Evolutionary conservation across 2,329 filamentous ascomycete genomes (phyloP).

Genomic region (Scortechinia acanthostroma): DNA sequence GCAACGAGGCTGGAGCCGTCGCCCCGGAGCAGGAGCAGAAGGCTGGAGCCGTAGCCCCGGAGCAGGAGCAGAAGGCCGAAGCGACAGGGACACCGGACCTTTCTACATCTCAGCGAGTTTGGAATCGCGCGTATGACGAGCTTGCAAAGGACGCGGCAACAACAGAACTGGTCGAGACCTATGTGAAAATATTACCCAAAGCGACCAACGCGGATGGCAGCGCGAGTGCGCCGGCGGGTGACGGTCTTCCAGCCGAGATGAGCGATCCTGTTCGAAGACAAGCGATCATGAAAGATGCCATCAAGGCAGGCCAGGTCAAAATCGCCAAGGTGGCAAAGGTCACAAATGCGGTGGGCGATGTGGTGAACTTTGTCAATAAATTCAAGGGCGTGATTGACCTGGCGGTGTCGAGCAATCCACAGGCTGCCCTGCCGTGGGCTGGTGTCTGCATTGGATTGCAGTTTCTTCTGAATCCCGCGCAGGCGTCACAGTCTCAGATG

Average conservation of each 20-base stretch:
- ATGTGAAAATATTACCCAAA: conserved; percentile 11
- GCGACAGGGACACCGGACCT: too few species aligned
- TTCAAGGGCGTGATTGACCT: conserved; percentile 14
- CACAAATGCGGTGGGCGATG: conserved; percentile 12
- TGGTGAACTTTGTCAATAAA: conserved; percentile 11
- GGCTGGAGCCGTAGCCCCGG: too few species aligned
- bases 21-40: too few species aligned
- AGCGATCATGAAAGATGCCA: too few species aligned
- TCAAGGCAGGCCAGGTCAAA: conserved; percentile 17
- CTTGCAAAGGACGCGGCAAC: conserved; percentile 13
- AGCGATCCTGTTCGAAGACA: conserved; percentile 14
- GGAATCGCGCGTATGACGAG: conserved; percentile 15
- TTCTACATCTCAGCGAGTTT: too few species aligned
- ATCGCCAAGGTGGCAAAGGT: conserved; percentile 13
- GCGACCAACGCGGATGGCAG: conserved; percentile 4
- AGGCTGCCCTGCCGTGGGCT: conserved; percentile 26
- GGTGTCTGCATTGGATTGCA: conserved; percentile 22
- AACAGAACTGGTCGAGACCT: conserved; percentile 11
- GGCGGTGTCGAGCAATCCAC: conserved; percentile 14
- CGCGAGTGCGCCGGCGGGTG: conserved; percentile 5
- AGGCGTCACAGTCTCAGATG: conserved; percentile 1
- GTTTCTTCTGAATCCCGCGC: too few species aligned
- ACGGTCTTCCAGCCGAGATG: conserved; percentile 15
- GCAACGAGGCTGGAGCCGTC: too few species aligned
- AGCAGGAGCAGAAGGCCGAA: too few species aligned